phyloP scores from a whole-genome alignment of 768 basidiomycete genomes.

The Amanita pallidorosea region DNA sequence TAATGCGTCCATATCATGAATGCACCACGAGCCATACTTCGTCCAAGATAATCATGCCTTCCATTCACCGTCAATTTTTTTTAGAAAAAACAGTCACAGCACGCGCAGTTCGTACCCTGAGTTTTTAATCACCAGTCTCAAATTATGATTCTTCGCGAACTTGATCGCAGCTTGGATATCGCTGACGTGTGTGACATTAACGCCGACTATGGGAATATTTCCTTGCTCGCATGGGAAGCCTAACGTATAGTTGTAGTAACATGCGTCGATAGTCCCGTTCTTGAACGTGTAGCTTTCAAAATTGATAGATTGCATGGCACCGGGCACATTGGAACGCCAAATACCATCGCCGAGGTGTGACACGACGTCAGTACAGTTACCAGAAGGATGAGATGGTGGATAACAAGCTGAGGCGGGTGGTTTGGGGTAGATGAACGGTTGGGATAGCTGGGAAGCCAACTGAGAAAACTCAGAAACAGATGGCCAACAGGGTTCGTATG shows the following conservation, averaged over 20 bases:
- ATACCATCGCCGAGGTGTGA: conserved; percentile 18
- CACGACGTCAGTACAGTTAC: not conserved
- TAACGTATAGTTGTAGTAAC: not conserved
- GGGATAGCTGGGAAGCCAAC: not conserved
- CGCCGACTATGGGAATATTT: conserved; percentile 14
- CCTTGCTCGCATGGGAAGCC: not conserved
- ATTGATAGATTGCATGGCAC: not conserved
- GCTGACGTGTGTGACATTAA: conserved; percentile 23
- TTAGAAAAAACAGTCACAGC: too few species aligned
- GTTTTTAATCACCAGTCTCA: conserved; percentile 26
- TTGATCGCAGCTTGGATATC: conserved; percentile 24
- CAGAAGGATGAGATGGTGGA: not conserved
- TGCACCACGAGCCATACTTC: conserved; percentile 28
- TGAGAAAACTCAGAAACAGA: not conserved
- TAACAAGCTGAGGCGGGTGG: not conserved
- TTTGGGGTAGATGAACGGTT: not conserved
- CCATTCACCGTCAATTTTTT: too few species aligned
- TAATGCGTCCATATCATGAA: conserved; percentile 31
- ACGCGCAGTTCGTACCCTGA: conserved; percentile 14
- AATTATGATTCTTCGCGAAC: conserved; percentile 17
- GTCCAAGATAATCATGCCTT: conserved; percentile 32
- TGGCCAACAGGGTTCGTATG: not conserved
- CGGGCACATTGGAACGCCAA: conserved; percentile 13
- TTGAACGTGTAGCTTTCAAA: not conserved
- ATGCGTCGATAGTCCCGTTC: not conserved